A percentile compares a stretch with the other conserved stretches of the same genome.
Evolutionary conservation across 352 stramenopile species (phyloP).

Genomic region (Peronospora destructor): DNA sequence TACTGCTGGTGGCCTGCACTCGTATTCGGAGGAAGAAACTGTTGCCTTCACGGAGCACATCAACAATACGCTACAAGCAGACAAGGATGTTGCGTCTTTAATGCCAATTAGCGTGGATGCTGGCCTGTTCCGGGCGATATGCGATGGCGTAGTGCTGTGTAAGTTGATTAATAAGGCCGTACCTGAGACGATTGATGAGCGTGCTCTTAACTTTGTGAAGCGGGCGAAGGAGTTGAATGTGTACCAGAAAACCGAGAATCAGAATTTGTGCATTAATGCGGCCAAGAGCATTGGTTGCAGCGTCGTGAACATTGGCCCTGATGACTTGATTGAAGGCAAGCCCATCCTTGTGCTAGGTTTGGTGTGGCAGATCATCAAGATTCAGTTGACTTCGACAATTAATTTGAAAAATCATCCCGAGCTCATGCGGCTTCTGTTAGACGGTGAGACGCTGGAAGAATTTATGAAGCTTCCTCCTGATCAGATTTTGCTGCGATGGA

Average conservation of each 20-base stretch:
- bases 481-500: conserved; percentile 88
- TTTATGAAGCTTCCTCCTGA: conserved; percentile 89
- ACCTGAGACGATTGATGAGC: conserved; percentile 88
- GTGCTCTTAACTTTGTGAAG: conserved; percentile 80
- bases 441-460: conserved; percentile 82
- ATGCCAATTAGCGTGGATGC: conserved; percentile 77
- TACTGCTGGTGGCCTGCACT: conserved; percentile 70
- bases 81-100: conserved; percentile 51
- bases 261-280: conserved; percentile 91
- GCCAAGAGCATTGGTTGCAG: conserved; percentile 90
- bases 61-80: conserved; percentile 79
- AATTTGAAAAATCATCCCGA: conserved; percentile 90
- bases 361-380: conserved; percentile 93
- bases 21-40: conserved; percentile 88
- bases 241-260: conserved; percentile 86
- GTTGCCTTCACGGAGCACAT: conserved; percentile 89
- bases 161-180: conserved; percentile 89
- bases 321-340: conserved; percentile 76
- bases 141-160: conserved; percentile 85
- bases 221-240: conserved; percentile 77
- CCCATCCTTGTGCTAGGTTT: conserved; percentile 88
- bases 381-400: conserved; percentile 88
- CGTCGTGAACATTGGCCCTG: conserved; percentile 89
- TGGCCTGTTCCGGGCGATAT: conserved; percentile 75
- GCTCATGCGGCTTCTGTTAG: conserved; percentile 77